Evolutionary conservation across 768 basidiomycete species (phyloP), one percentile per base, ranked within the genome.

Genomic region (Boletus fagicola): DNA sequence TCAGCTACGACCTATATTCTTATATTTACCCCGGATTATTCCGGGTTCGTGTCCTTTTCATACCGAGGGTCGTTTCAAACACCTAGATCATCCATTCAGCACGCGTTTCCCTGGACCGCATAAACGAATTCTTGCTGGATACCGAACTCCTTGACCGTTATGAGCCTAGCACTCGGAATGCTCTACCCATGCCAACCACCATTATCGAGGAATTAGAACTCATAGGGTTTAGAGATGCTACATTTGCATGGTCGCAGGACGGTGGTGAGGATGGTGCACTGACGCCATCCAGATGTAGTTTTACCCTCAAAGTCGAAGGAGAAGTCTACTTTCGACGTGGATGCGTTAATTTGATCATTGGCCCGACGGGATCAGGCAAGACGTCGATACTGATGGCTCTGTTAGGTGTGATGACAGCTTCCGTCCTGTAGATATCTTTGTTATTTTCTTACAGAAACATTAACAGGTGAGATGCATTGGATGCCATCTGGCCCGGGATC

Each of bases 391-490:
- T 54, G 35, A 54, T 54, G 47, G 53, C 53, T 35, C 35, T 54
- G 13, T 18, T 54, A 13, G 46, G 46, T 54, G 22, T 3, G 43
- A 16, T 15, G 28, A 28, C 28, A 2, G 20, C 28, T 15, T 51
- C 30, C 5, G 9, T 16, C 16, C 1, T 48, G 15, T 31, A 9
- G 26, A 16, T 2, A 3, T 38, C 13, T 26, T 45, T 26, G 30
- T 30, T 44, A 3, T 44, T 24, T 15, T 44, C 16, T 26, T 10
- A 45, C 8, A 45, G 28, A 38, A 38, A 30, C 15, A 1, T 50
- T 15, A 28, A n/a, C 33, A 54, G 53, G 53, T 15, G 53, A 50
- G 53, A 54, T 54, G 53, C 53, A 54, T 28, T 54, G 53, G 53
- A 18, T 53, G 5, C n/a, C 53, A 5, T 28, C 18, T 6, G 9